These are phyloP conservation scores for Clonostachys rosea DNA, from an alignment of 2,329 filamentous ascomycete genomes.

Conservation along the genomic window DNA sequence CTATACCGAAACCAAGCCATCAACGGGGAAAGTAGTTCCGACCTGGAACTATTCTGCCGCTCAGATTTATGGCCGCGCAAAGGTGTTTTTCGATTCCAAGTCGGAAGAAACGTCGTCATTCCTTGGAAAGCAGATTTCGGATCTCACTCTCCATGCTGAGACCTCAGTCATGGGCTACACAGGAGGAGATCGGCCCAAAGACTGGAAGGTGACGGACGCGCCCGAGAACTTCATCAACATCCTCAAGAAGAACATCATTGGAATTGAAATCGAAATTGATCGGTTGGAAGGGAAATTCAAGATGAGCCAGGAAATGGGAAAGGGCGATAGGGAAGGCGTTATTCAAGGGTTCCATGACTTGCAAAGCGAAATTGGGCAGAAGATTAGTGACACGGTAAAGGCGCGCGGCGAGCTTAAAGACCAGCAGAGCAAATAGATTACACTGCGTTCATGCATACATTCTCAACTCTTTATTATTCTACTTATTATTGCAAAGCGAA, in stretches of 20 bases:
- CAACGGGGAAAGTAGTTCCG: slow-evolving; percentile 61
- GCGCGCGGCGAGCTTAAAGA: slow-evolving; percentile 14
- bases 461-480: no score
- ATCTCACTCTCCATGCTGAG: slow-evolving; percentile 48
- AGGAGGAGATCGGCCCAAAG: slow-evolving; percentile 21
- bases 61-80: slow-evolving; percentile 57
- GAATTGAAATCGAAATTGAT: slow-evolving; percentile 53
- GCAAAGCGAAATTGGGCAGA: slow-evolving; percentile 17
- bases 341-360: slow-evolving; percentile 46
- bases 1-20: slow-evolving; percentile 61
- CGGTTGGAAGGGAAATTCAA: slow-evolving; percentile 59
- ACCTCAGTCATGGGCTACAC: slow-evolving; percentile 49
- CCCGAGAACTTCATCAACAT: slow-evolving; percentile 50
- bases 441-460: not conserved
- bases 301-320: slow-evolving; percentile 58
- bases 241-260: slow-evolving; percentile 54
- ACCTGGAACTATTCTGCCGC: slow-evolving; percentile 68
- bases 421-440: slow-evolving; percentile 4
- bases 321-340: slow-evolving; percentile 51
- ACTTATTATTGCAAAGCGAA: no score
- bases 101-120: slow-evolving; percentile 37
- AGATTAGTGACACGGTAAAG: slow-evolving; percentile 24
- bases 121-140: slow-evolving; percentile 44
- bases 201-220: slow-evolving; percentile 56
- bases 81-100: slow-evolving; percentile 44